Base-by-base conservation (phyloP, 2,329 filamentous ascomycete genomes). In the Xylariaceae sp. region DNA sequence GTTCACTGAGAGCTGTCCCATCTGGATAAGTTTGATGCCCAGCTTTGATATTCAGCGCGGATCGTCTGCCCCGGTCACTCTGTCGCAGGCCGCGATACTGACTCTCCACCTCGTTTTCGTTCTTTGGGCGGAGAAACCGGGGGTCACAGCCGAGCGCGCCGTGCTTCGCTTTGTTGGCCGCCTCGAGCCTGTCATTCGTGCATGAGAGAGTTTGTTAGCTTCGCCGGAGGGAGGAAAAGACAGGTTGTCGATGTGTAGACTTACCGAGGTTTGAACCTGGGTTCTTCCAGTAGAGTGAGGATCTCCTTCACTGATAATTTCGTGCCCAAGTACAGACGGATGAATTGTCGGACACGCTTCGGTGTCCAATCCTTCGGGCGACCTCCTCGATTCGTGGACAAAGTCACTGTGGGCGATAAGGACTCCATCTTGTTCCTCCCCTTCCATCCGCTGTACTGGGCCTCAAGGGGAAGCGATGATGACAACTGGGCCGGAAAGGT, bases 101-200 rank as follows among this genome's bases (percentile, higher is more conserved):
- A 21, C 66, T 64, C 31, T 61, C 60, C 67, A 76, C 74, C 36
- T 78, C 74, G 13, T 66, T 62, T 9, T 67, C 61, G 24, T 62
- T 67, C 43, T 66, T 68, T 1, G 75, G 74, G 14, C 73, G 69
- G 34, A 78, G 62, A 66, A 74, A 77, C 53, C 75, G 67, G 19
- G 74, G 72, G 26, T 80, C 72, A 44, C 78, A 75, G 46, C 76
- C 74, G 21, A 79, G 66, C 44, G 76, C 67, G 6, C 64, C 61
- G 38, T 73, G 71, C 47, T 78, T 68, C 15, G 71, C 75, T 59
- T 79, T 78, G 51, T 75, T 74, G 23, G 71, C 74, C 18, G 75
- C 77, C 49, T 78, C 74, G 50, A 70, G 70, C 26, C 73, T 76
- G 40, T 41, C n/a, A n/a, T n/a, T n/a, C n/a, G 21, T 34, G 31